Conservation (phyloP, 345 rosid genomes). For the Bruguiera parviflora region DNA sequence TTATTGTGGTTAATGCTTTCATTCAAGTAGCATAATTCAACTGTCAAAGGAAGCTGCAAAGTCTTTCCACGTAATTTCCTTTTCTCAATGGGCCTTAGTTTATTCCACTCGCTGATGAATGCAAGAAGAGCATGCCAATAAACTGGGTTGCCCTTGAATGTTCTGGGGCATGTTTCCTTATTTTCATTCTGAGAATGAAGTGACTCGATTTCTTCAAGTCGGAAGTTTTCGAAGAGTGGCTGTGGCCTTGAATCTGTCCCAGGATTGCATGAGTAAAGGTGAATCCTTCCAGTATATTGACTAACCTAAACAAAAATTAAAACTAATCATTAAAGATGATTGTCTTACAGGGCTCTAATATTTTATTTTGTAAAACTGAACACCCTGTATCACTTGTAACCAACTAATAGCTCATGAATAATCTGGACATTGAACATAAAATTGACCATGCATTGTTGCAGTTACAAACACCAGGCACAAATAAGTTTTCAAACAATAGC, state of each 20-base stretch:
- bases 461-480: neutral
- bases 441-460: neutral
- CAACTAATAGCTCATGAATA: neutral
- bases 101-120: constrained; percentile 73
- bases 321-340: constrained; percentile 7
- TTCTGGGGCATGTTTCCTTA: constrained; percentile 28
- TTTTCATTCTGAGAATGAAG: constrained; percentile 28
- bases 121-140: constrained; percentile 45
- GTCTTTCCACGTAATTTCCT: constrained; percentile 80
- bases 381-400: neutral
- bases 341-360: neutral
- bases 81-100: constrained; percentile 71
- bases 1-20: constrained; percentile 64
- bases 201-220: constrained; percentile 70
- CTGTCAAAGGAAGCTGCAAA: constrained; percentile 75
- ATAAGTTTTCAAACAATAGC: neutral
- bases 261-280: constrained; percentile 67
- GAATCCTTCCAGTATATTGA: constrained; percentile 85
- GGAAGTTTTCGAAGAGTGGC: constrained; percentile 74
- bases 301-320: constrained; percentile 59
- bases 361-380: neutral
- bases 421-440: neutral
- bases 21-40: constrained; percentile 82
- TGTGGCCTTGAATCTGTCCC: constrained; percentile 74
- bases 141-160: constrained; percentile 33